phyloP scores from a whole-genome alignment of 192 early-diverging fungal genomes.

The Podila epicladia region DNA sequence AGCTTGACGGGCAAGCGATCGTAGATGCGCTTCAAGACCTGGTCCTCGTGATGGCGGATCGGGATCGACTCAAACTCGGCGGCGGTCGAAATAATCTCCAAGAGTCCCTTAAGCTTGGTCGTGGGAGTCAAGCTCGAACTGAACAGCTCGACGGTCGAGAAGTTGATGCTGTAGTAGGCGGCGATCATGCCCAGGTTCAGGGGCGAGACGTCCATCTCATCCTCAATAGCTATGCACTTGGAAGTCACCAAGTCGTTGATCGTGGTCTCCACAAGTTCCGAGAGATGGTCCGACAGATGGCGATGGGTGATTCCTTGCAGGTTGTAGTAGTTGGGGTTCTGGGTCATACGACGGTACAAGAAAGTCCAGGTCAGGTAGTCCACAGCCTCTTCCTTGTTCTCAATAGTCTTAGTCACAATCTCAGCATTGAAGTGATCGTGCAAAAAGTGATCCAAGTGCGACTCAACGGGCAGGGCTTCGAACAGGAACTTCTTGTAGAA shows the following conservation, averaged over 20 bases:
- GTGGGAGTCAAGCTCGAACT: slow-evolving; percentile 84
- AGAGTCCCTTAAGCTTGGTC: slow-evolving; percentile 89
- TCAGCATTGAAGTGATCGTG: slow-evolving; percentile 99
- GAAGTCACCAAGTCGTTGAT: slow-evolving; percentile 85
- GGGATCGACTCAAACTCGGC: slow-evolving; percentile 94
- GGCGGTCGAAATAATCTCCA: slow-evolving; percentile 94
- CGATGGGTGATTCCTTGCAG: slow-evolving; percentile 87
- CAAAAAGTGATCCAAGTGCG: slow-evolving; percentile 91
- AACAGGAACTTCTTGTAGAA: slow-evolving; percentile 98
- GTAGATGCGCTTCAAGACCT: slow-evolving; percentile 79
- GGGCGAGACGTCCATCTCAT: slow-evolving; percentile 78
- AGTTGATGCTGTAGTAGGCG: slow-evolving; percentile 96
- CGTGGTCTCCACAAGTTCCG: slow-evolving; percentile 94
- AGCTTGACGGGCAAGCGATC: slow-evolving; percentile 85
- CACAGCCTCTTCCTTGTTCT: slow-evolving; percentile 98
- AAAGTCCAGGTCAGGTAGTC: slow-evolving; percentile 99
- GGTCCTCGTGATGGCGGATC: slow-evolving; percentile 94
- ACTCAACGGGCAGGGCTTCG: slow-evolving; percentile 96
- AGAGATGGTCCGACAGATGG: slow-evolving; percentile 92
- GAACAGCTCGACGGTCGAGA: slow-evolving; percentile 94
- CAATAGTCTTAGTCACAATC: slow-evolving; percentile 93
- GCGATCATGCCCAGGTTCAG: slow-evolving; percentile 98
- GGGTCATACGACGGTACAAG: slow-evolving; percentile 93
- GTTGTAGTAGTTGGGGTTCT: slow-evolving; percentile 98
- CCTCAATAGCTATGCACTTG: slow-evolving; percentile 82